Evolutionary conservation across 345 rosid genomes (phyloP).

Genomic region (Lumnitzera racemosa): DNA sequence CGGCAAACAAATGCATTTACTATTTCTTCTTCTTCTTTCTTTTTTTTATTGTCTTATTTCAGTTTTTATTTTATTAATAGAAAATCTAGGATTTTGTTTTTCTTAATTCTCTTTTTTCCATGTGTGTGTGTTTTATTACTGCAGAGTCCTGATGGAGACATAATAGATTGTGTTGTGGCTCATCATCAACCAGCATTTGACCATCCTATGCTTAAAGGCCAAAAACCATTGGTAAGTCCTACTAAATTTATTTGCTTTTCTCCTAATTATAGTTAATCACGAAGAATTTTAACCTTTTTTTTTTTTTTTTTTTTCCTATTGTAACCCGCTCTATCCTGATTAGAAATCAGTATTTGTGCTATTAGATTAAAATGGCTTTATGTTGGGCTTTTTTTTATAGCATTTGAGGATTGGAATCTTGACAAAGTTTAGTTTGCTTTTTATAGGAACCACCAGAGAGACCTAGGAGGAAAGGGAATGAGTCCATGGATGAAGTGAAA

Average conservation of each 20-base stretch:
- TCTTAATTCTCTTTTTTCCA: background rate
- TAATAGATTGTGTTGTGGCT: slow-evolving; percentile 78
- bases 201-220: slow-evolving; percentile 73
- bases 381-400: background rate
- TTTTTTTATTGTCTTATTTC: no score
- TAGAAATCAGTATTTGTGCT: no score
- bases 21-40: no score
- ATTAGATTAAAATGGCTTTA: no score
- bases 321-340: no score
- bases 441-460: slow-evolving; percentile 60
- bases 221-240: slow-evolving; percentile 54
- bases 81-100: background rate
- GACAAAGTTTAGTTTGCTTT: background rate
- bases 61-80: no score
- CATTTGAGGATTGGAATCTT: slow-evolving; percentile 1
- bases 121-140: slow-evolving; percentile 1
- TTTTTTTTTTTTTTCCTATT: no score
- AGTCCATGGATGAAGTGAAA: slow-evolving; percentile 19
- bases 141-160: slow-evolving; percentile 97
- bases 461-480: slow-evolving; percentile 41
- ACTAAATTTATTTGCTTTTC: background rate
- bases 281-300: no score
- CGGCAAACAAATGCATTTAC: no score
- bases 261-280: background rate
- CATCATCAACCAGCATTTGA: slow-evolving; percentile 95